Conservation (phyloP, 1,284 basidiomycete species). For the Cerrena zonata region DNA sequence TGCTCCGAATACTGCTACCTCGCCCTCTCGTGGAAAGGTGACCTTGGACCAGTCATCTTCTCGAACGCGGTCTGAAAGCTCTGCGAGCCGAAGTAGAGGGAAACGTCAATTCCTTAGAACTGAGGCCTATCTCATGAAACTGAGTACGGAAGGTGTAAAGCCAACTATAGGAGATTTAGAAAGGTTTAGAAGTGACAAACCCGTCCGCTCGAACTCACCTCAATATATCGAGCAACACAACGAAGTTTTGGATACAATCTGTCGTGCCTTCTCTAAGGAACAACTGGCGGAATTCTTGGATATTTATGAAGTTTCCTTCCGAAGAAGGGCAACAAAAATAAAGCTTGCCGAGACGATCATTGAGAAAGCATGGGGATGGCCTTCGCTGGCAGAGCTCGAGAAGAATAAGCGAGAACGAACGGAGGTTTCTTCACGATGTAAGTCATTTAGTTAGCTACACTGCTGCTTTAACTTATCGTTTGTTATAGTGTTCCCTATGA, state of each 20-base stretch:
- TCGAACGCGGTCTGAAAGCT: neutral
- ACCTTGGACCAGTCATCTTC: conserved; percentile 1
- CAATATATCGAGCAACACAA: conserved; percentile 52
- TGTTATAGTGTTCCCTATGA: conserved; percentile 48
- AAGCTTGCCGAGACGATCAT: conserved; percentile 54
- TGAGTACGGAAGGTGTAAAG: conserved; percentile 38
- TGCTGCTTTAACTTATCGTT: neutral
- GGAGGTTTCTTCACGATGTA: conserved; percentile 47
- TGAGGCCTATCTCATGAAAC: conserved; percentile 48
- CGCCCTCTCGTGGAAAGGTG: neutral
- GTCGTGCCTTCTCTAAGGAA: conserved; percentile 56
- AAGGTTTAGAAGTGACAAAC: conserved; percentile 37
- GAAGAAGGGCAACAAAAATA: conserved; percentile 35
- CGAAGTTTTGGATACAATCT: conserved; percentile 43
- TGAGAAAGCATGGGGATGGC: conserved; percentile 63
- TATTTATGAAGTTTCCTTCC: conserved; percentile 38
- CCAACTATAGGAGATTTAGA: conserved; percentile 54
- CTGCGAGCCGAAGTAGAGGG: neutral
- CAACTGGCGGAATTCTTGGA: conserved; percentile 54
- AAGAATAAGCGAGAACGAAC: conserved; percentile 46
- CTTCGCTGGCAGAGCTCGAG: conserved; percentile 48
- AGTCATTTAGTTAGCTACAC: conserved; percentile 19
- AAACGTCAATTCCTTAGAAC: conserved; percentile 3
- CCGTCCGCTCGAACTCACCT: conserved; percentile 34
- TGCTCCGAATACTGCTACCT: neutral